These are phyloP conservation scores for Neurospora sp. DNA, from an alignment of 495 filamentous ascomycete genomes.

Conservation along the genomic window DNA sequence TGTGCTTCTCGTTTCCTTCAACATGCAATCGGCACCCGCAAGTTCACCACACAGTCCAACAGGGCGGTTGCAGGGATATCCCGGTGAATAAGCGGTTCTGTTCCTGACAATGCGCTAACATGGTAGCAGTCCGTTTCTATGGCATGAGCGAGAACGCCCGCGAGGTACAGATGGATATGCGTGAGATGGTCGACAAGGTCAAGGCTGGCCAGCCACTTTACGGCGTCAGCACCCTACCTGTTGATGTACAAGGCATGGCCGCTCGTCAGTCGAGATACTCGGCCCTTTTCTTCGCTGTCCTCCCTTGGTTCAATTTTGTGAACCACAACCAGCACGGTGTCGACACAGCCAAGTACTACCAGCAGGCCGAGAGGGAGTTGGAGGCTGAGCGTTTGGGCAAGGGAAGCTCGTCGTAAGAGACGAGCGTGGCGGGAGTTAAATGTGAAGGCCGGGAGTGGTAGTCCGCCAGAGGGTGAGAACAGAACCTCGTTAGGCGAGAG, in stretches of 20 bases:
- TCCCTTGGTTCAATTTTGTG: constrained; percentile 97
- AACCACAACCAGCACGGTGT: constrained; percentile 97
- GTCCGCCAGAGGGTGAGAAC: not conserved
- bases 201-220: constrained; percentile 90
- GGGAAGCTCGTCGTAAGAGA: constrained; percentile 3
- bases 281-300: constrained; percentile 64
- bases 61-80: not conserved
- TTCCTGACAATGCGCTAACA: constrained; percentile 5
- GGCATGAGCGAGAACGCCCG: constrained; percentile 84
- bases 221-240: constrained; percentile 61
- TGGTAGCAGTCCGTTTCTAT: constrained; percentile 69
- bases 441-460: not conserved
- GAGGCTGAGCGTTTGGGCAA: constrained; percentile 55
- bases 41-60: not conserved
- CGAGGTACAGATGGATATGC: constrained; percentile 93
- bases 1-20: constrained; percentile 14
- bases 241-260: constrained; percentile 90
- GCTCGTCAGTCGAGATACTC: constrained; percentile 87
- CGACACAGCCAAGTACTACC: constrained; percentile 97
- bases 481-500: not conserved
- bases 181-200: constrained; percentile 91
- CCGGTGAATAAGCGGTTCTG: not conserved
- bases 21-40: not conserved
- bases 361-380: constrained; percentile 86
- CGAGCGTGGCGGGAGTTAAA: not conserved